Conservation (phyloP, 2,329 filamentous ascomycete species). For the Fusarium napiforme region DNA sequence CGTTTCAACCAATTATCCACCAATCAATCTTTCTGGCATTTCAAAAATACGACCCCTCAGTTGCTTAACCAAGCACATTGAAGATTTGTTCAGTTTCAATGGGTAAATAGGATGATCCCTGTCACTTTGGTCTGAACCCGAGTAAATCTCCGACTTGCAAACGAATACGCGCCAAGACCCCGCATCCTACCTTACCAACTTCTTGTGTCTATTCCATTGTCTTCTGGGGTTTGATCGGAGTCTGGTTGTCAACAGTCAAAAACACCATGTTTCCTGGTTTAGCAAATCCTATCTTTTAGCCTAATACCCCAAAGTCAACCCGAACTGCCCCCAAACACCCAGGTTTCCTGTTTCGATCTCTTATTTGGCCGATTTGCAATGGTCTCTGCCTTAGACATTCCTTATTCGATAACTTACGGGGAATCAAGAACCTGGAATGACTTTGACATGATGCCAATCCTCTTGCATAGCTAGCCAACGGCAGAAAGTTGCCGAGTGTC, state of each 20-base stretch:
- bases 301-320: neutral
- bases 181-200: neutral
- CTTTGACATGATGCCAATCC: neutral
- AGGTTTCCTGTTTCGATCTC: neutral
- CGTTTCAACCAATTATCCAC: neutral
- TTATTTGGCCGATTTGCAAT: neutral
- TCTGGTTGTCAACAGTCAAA: neutral
- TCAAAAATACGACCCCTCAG: neutral
- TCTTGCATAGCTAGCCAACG: neutral
- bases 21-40: fast-evolving
- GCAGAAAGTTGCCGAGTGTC: neutral
- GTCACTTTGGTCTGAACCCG: neutral
- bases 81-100: neutral
- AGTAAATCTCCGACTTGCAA: neutral
- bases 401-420: neutral
- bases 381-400: fast-evolving
- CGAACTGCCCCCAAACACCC: neutral
- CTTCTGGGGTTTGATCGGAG: neutral
- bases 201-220: neutral
- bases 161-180: neutral
- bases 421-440: neutral
- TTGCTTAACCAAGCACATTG: too few species aligned
- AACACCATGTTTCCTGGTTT: too few species aligned
- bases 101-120: fast-evolving
- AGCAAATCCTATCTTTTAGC: neutral